Conservation (phyloP, 1,139 yeast species). For the Sugiyamaella xylanicola region DNA sequence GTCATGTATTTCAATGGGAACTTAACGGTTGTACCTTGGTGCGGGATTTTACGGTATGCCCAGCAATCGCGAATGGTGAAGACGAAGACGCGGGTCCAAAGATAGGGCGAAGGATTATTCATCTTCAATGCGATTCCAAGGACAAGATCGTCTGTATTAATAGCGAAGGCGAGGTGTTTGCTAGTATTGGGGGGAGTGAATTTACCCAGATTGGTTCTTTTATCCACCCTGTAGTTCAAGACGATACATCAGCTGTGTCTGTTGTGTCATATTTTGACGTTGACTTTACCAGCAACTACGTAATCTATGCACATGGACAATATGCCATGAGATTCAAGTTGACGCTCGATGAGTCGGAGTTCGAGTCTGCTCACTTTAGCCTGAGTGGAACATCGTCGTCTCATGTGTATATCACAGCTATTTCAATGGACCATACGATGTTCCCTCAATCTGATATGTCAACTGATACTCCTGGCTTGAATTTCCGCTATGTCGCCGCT, state of each 20-base stretch:
- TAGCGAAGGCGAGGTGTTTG: constrained; percentile 28
- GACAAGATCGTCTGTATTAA: constrained; percentile 30
- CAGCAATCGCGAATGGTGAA: constrained; percentile 17
- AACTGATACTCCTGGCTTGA: constrained; percentile 52
- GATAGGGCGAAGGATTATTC: constrained; percentile 24
- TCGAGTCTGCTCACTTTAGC: constrained; percentile 19
- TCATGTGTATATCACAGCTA: constrained; percentile 26
- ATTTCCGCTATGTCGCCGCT: constrained; percentile 55
- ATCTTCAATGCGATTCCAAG: constrained; percentile 33
- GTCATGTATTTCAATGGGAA: constrained; percentile 35
- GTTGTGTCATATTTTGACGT: constrained; percentile 25
- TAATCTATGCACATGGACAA: constrained; percentile 26
- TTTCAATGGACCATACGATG: constrained; percentile 31
- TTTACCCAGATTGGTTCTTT: constrained; percentile 23
- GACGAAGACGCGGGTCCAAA: constrained; percentile 4
- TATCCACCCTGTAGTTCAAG: constrained; percentile 15
- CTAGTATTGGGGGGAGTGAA: constrained; percentile 4
- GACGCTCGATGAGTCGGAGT: constrained; percentile 11
- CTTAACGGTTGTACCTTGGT: constrained; percentile 25
- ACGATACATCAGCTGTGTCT: constrained; percentile 1
- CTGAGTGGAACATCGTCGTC: constrained; percentile 1
- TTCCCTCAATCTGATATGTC: constrained; percentile 36
- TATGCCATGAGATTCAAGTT: constrained; percentile 24
- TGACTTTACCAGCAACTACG: constrained; percentile 32
- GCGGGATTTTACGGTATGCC: constrained; percentile 24